Evolutionary conservation across 805 yeast species (phyloP).

Genomic region (Limtongozyma cylindracea): DNA sequence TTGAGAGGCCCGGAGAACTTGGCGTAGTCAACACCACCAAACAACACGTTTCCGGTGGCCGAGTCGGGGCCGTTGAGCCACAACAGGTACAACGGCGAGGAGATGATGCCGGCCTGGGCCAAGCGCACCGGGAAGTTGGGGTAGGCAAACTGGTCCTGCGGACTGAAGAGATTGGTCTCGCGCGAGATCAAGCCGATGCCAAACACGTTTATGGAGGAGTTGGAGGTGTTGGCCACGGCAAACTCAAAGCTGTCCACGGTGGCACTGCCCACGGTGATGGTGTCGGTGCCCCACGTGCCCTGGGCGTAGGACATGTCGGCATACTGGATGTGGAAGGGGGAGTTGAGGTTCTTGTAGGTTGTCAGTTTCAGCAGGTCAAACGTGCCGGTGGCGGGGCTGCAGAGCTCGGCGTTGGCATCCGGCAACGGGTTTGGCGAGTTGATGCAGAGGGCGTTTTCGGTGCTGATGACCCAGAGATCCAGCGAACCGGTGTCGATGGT

Average conservation of each 20-base stretch:
- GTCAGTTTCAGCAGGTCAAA: constrained; percentile 15
- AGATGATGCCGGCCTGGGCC: constrained; percentile 1
- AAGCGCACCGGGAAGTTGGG: constrained; percentile 3
- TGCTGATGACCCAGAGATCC: constrained; percentile 1
- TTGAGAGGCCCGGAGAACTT: constrained; percentile 11
- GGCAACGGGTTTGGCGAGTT: too few species aligned
- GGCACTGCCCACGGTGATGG: neutral
- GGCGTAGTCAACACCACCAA: constrained; percentile 49
- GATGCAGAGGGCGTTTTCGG: too few species aligned
- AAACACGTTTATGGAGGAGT: neutral
- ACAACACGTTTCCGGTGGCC: constrained; percentile 13
- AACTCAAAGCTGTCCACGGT: neutral
- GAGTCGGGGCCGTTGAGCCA: neutral
- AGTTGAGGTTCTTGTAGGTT: constrained; percentile 13
- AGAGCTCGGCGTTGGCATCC: too few species aligned
- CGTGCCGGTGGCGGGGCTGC: constrained; percentile 2
- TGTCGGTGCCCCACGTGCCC: constrained; percentile 25
- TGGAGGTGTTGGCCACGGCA: neutral
- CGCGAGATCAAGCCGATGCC: constrained; percentile 1
- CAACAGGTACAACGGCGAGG: constrained; percentile 1
- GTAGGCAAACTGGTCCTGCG: constrained; percentile 2
- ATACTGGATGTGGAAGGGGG: constrained; percentile 15
- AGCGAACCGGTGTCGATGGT: constrained; percentile 5
- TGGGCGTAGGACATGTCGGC: constrained; percentile 21
- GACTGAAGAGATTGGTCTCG: constrained; percentile 2